These are phyloP conservation scores for Nissolia schottii DNA, from an alignment of 306 rosid genomes.

Conservation along the genomic window DNA sequence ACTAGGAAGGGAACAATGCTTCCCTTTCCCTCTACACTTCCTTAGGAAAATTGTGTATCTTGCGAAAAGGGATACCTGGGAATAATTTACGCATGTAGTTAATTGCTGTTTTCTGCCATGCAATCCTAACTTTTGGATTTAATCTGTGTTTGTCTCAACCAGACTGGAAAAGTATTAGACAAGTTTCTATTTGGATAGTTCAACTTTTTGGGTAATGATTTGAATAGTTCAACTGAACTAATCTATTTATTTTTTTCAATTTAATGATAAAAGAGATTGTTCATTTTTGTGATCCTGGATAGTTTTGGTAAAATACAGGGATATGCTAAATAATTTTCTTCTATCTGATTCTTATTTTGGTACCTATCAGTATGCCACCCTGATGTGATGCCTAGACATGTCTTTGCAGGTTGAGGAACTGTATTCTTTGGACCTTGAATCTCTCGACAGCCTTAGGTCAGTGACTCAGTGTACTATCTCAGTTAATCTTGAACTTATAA, in stretches of 20 bases:
- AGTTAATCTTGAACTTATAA: slow-evolving; percentile 14
- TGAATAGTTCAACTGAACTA: not conserved
- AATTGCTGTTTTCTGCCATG: not conserved
- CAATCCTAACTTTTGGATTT: not conserved
- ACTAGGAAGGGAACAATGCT: not conserved
- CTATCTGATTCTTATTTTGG: not conserved
- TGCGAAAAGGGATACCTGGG: not conserved
- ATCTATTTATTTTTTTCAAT: not conserved
- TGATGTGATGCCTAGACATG: slow-evolving; percentile 24
- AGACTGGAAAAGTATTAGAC: not conserved
- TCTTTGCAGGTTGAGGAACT: slow-evolving; percentile 88
- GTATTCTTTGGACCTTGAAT: slow-evolving; percentile 78
- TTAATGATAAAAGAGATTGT: not conserved
- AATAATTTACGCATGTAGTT: not conserved
- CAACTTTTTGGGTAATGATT: too few relatives aligned
- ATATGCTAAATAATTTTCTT: not conserved
- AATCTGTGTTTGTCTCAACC: not conserved
- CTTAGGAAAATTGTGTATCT: not conserved
- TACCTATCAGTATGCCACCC: not conserved
- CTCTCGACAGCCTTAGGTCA: slow-evolving; percentile 82
- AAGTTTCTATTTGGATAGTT: too few relatives aligned
- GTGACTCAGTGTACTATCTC: slow-evolving; percentile 43
- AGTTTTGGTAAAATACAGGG: not conserved
- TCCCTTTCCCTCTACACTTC: not conserved
- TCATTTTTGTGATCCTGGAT: not conserved